Evolutionary conservation across 192 early-diverging fungal species (phyloP), one percentile per base, ranked within the genome.

Genomic region (Geosiphon pyriformis): DNA sequence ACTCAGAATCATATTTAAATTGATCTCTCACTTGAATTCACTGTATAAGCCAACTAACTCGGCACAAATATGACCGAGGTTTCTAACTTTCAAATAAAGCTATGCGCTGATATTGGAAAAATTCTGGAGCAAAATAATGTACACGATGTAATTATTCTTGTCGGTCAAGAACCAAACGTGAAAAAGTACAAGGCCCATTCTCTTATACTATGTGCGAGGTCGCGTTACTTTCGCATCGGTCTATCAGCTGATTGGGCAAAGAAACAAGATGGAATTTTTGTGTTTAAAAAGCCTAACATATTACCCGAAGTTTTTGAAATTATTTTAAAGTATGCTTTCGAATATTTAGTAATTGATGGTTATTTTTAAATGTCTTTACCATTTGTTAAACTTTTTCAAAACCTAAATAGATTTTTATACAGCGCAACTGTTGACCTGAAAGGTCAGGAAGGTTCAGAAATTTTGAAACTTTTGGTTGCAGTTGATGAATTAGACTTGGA

Each of bases 251-350:
- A 55, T 2, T 67, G 65, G 54, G 34, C 46, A 27, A 66, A 34
- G 31, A 25, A 67, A 56, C 20, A 67, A 66, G 27, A 67, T 29
- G 65, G 54, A 17, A 7, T 46, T 18, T 54, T 56, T 32, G 17
- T 33, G 6, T 57, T 67, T 49, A 46, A 42, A 31, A 67, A 67
- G 48, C 65, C 65, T 20, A 67, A 67, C 53, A 57, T 67, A 31
- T 57, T 54, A 23, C 25, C 33, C 26, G 6, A 26, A 31, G 31
- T 46, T 32, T 67, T 67, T 57, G 29, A 35, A 47, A 27, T 67
- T 18, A 47, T 56, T 11, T 1, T 67, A 1, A 57, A 56, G 64
- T 66, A 56, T 18, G 52, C 15, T 30, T 30, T 25, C 11, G 26
- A 3, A 4, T 31, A 11, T 22, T 34, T 12, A 17, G 23, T 7